Percentiles rank a stretch among this genome's conserved stretches.
These are phyloP conservation scores for Tritrichomonas musculus DNA, from an alignment of 208 protist genomes.

Conservation along the genomic window DNA sequence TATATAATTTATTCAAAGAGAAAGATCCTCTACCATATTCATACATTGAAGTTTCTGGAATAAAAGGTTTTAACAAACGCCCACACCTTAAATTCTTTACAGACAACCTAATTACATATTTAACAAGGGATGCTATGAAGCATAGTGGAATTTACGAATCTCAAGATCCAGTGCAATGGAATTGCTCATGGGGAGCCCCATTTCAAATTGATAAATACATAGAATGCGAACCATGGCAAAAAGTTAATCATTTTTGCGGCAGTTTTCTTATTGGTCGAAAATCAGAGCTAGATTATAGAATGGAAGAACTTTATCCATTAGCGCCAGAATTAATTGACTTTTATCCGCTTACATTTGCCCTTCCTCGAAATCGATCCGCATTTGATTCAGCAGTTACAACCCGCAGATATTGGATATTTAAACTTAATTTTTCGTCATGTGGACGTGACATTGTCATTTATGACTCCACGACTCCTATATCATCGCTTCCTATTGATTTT, in stretches of 20 bases:
- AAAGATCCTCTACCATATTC: no score
- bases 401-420: background rate
- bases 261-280: background rate
- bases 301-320: background rate
- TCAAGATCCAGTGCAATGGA: background rate
- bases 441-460: background rate
- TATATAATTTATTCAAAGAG: no score
- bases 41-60: no score
- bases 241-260: background rate
- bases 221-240: background rate
- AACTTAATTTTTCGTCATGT: background rate
- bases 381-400: background rate
- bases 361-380: no score
- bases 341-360: background rate
- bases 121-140: background rate
- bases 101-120: background rate
- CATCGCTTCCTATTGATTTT: no score
- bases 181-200: background rate
- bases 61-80: no score
- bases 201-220: background rate
- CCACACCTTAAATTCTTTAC: no score
- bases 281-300: background rate
- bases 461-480: no score
- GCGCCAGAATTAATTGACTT: background rate
- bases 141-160: background rate